These are phyloP conservation scores for Candida xyloterini DNA, from an alignment of 805 yeast genomes.

Conservation along the genomic window DNA sequence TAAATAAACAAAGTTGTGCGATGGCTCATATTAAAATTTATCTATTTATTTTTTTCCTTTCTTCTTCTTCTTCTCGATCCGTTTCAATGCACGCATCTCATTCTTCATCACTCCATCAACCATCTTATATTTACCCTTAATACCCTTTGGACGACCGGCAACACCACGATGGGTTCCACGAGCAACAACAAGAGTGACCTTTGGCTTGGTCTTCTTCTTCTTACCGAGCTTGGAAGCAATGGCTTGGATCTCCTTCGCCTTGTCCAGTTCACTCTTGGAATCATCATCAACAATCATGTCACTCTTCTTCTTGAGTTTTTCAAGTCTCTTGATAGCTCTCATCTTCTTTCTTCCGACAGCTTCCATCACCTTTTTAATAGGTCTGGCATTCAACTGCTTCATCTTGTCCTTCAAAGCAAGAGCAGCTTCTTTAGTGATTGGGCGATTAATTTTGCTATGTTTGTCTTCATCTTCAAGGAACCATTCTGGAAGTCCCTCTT, in stretches of 20 bases:
- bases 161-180: conserved; percentile 80
- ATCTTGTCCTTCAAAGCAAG: conserved; percentile 71
- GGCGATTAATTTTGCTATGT: conserved; percentile 83
- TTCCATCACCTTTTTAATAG: conserved; percentile 97
- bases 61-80: conserved; percentile 84
- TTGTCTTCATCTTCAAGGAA: conserved; percentile 86
- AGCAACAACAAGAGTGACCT: conserved; percentile 87
- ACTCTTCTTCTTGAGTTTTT: conserved; percentile 87
- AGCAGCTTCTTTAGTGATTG: conserved; percentile 93
- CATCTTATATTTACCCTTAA: conserved; percentile 97
- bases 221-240: conserved; percentile 78
- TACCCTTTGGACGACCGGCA: conserved; percentile 94
- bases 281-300: conserved; percentile 86
- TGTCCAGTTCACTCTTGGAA: conserved; percentile 86
- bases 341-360: conserved; percentile 95
- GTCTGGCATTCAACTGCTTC: conserved; percentile 89
- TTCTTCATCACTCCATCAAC: conserved; percentile 98
- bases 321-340: conserved; percentile 85
- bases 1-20: conserved; percentile 22
- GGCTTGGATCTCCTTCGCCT: conserved; percentile 87
- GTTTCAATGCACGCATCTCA: conserved; percentile 88
- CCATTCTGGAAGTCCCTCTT: conserved; percentile 94
- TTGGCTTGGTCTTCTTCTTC: conserved; percentile 67
- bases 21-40: conserved; percentile 10
- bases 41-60: conserved; percentile 22